phyloP scores from a whole-genome alignment of 192 early-diverging fungal species.

The Coemansia sp. region DNA sequence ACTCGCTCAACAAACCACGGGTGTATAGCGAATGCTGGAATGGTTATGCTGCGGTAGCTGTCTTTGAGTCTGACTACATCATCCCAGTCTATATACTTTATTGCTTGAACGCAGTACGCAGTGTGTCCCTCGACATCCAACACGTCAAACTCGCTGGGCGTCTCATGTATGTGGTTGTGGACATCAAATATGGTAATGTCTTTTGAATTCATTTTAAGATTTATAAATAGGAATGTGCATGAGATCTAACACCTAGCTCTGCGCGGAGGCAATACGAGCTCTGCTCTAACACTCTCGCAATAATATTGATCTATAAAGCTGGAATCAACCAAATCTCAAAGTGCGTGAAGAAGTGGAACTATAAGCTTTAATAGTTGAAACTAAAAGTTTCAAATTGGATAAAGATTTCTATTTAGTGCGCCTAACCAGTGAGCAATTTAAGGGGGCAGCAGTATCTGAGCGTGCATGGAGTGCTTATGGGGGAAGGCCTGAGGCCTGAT shows the following conservation, averaged over 20 bases:
- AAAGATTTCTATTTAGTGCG: neutral
- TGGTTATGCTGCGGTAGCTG: conserved; percentile 5
- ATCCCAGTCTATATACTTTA: conserved; percentile 42
- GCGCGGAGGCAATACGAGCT: conserved; percentile 20
- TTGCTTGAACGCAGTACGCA: conserved; percentile 44
- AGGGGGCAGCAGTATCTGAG: neutral
- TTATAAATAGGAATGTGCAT: conserved; percentile 15
- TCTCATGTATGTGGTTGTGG: conserved; percentile 54
- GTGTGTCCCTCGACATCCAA: neutral
- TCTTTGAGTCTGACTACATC: conserved; percentile 25
- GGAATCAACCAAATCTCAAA: conserved; percentile 31
- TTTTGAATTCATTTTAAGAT: neutral
- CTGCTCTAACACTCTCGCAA: conserved; percentile 28
- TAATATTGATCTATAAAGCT: conserved; percentile 32
- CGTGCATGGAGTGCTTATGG: neutral
- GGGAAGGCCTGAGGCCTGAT: neutral
- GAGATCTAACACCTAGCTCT: conserved; percentile 27
- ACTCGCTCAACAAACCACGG: conserved; percentile 53
- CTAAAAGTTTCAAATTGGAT: conserved; percentile 3
- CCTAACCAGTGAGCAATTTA: neutral
- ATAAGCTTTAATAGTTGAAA: neutral
- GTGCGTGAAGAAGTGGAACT: conserved; percentile 5
- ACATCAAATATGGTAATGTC: conserved; percentile 23
- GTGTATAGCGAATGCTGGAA: conserved; percentile 51
- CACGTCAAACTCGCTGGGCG: conserved; percentile 8